Percentiles rank a stretch among this genome's conserved stretches.
These are phyloP conservation scores for Ophiostoma sp. DNA, from an alignment of 2,329 filamentous ascomycete genomes.

Conservation along the genomic window DNA sequence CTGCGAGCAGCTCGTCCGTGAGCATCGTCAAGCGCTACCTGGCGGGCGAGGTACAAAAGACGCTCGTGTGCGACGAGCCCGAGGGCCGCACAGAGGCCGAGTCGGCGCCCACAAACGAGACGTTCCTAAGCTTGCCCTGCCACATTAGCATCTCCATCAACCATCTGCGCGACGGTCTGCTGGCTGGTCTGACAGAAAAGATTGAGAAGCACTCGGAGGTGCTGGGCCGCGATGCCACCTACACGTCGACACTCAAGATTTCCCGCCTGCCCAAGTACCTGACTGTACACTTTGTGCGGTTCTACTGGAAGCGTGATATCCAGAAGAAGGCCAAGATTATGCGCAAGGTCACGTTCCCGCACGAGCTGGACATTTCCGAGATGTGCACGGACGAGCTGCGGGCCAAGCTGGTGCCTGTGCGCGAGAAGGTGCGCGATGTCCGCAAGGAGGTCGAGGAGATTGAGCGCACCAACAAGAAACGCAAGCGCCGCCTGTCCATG, in stretches of 20 bases:
- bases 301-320: conserved; percentile 94
- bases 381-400: conserved; percentile 92
- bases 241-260: conserved; percentile 90
- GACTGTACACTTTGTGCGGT: conserved; percentile 95
- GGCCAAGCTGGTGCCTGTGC: conserved; percentile 81
- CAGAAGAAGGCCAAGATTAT: conserved; percentile 99
- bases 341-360: conserved; percentile 95
- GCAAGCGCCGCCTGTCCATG: conserved; percentile 61
- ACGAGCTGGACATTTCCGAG: conserved; percentile 88
- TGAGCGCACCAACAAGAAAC: conserved; percentile 86
- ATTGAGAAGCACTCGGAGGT: conserved; percentile 84
- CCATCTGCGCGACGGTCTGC: conserved; percentile 84
- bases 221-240: conserved; percentile 75
- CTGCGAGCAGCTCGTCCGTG: neutral
- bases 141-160: conserved; percentile 88
- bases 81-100: conserved; percentile 74
- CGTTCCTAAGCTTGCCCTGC: conserved; percentile 91
- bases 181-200: conserved; percentile 79
- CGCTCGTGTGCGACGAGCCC: conserved; percentile 80
- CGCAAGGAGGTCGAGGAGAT: conserved; percentile 94
- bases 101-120: conserved; percentile 66
- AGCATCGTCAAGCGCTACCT: conserved; percentile 92
- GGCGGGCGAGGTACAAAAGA: conserved; percentile 75
- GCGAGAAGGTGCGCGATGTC: conserved; percentile 93
- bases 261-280: conserved; percentile 90